Percentiles rank a stretch among this genome's conserved stretches.
phyloP scores from a whole-genome alignment of 2,329 filamentous ascomycete genomes.

The Scedosporium aurantiacum region DNA sequence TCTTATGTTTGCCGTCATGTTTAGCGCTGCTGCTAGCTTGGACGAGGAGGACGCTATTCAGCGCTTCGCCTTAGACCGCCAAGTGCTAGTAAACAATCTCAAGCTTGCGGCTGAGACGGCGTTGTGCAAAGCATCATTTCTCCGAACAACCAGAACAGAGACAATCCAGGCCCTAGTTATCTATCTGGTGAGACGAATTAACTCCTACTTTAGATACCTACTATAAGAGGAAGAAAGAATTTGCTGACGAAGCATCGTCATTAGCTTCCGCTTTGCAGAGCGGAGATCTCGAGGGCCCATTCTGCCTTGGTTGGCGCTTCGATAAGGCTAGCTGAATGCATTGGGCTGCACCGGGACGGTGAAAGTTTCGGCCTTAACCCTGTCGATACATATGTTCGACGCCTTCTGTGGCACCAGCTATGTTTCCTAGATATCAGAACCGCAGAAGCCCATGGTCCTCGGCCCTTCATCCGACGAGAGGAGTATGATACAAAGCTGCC shows the following conservation, averaged over 20 bases:
- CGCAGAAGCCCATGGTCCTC: slow-evolving; percentile 62
- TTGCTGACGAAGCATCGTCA: slow-evolving; percentile 10
- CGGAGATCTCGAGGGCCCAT: slow-evolving; percentile 62
- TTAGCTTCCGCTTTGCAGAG: slow-evolving; percentile 59
- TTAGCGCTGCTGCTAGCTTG: slow-evolving; percentile 59
- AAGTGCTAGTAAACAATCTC: slow-evolving; percentile 48
- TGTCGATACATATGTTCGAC: slow-evolving; percentile 59
- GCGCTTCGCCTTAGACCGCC: slow-evolving; percentile 44
- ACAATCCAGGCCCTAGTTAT: slow-evolving; percentile 68
- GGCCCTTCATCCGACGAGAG: slow-evolving; percentile 58
- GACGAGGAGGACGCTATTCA: slow-evolving; percentile 37
- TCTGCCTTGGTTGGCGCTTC: slow-evolving; percentile 62
- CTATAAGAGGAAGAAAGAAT: background rate
- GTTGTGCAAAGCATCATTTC: slow-evolving; percentile 57
- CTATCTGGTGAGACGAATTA: slow-evolving; percentile 47
- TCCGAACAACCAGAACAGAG: slow-evolving; percentile 57
- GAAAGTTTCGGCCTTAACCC: slow-evolving; percentile 53
- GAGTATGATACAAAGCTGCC: slow-evolving; percentile 67
- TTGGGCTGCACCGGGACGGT: slow-evolving; percentile 64
- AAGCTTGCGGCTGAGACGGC: slow-evolving; percentile 57
- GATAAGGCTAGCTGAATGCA: slow-evolving; percentile 64
- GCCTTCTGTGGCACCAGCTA: slow-evolving; percentile 67
- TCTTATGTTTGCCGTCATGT: slow-evolving; percentile 57
- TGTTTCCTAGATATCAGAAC: slow-evolving; percentile 68
- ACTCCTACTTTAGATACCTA: background rate